phyloP scores from a whole-genome alignment of 345 rosid species.

The Populus euphratica region DNA sequence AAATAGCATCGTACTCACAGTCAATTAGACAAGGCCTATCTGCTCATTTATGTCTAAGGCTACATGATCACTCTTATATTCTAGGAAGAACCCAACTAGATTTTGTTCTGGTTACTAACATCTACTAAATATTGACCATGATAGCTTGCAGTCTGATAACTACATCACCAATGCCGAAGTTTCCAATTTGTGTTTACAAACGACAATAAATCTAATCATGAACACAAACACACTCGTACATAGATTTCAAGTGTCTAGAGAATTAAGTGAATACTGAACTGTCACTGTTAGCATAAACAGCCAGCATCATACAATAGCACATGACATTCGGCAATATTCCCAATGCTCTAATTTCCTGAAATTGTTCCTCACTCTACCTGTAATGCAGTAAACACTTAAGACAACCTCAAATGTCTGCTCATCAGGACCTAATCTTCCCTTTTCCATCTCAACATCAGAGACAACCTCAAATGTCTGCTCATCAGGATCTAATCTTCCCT shows the following conservation, averaged over 20 bases:
- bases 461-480: constrained; percentile 90
- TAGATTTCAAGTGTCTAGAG: constrained; percentile 1
- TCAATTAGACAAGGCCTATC: not conserved
- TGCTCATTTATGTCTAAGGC: not conserved
- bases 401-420: constrained; percentile 92
- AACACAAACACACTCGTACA: not conserved
- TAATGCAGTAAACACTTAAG: constrained; percentile 71
- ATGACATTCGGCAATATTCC: constrained; percentile 80
- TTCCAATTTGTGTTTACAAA: not conserved
- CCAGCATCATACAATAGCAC: constrained; percentile 92
- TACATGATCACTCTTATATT: not conserved
- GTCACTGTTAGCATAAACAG: constrained; percentile 76
- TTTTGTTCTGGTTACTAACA: not conserved
- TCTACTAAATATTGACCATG: not conserved
- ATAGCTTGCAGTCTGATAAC: not conserved
- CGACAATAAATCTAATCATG: not conserved
- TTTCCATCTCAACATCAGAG: constrained; percentile 86
- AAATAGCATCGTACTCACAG: not conserved
- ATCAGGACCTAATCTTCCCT: constrained; percentile 71
- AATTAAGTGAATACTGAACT: constrained; percentile 49
- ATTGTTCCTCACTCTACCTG: constrained; percentile 90
- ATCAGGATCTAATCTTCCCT: constrained; percentile 71
- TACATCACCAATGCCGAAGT: not conserved
- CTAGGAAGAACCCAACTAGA: not conserved
- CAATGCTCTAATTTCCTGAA: constrained; percentile 74